Base-by-base conservation (phyloP, 1,139 yeast species). In the Sugiyamaella paludigena region DNA sequence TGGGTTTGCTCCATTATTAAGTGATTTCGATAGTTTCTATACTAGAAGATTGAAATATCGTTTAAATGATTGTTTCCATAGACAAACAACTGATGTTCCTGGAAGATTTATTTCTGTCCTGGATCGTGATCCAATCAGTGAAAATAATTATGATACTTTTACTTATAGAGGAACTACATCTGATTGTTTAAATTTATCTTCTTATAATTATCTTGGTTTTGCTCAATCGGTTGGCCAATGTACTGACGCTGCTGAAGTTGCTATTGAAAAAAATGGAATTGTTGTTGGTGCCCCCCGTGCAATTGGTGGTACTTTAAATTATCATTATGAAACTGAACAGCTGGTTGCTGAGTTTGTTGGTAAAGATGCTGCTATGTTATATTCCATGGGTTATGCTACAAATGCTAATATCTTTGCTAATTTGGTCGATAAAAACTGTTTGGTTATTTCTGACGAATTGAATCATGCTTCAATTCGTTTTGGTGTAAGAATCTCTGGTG, bases 61-160 rank as follows among this genome's bases (percentile, higher is more conserved):
- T 69, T 80, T 92, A 56, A 96, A 87, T 63, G 98, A 92, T 68
- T 89, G 97, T 68, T 92, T 92, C 69, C 88, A 95, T 4, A 81
- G 97, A 65, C 97, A 97, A 32, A 87, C 95, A 30, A 86, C 87
- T 52, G 98, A 98, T 36, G 98, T 92, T 30, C 98, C 99, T 0
- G 99, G 99, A 24, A 80, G 99, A 67, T 84, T 75, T 61, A 83
- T 92, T 61, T 79, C 83, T 50, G 83, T 95, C 60, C 81, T 84
- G 61, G 91, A 88, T 60, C 80, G 98, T 58, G 73, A 75, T 36
- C 76, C 91, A 12, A 73, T 75, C 38, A 84, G 84, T 56, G 78
- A 79, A 61, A 80, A 64, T 75, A 43, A 51, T 37, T 31, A 30
- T n/a, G 63, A 67, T 57, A 73, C 73, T 57, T 87, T 79, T 65